phyloP scores from a whole-genome alignment of 352 stramenopile genomes.

The Pythium insidiosum region DNA sequence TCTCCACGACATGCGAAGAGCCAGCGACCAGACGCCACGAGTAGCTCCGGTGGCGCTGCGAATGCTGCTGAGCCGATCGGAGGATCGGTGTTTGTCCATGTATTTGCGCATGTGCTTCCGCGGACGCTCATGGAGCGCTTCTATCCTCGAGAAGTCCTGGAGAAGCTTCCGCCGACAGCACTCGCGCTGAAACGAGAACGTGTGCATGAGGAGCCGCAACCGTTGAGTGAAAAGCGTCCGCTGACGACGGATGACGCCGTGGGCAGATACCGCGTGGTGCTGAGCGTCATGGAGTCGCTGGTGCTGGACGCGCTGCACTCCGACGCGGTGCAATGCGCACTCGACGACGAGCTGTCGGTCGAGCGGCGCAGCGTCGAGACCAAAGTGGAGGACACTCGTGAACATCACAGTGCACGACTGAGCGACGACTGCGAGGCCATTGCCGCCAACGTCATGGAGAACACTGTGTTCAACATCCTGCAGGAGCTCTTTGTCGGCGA shows the following conservation, averaged over 20 bases:
- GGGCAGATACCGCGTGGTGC: too few relatives aligned
- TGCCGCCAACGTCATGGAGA: slow-evolving; percentile 52
- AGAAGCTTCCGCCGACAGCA: slow-evolving; percentile 22
- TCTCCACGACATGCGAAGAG: slow-evolving; percentile 8
- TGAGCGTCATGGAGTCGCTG: slow-evolving; percentile 49
- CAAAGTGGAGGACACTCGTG: slow-evolving; percentile 6
- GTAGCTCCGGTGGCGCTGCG: neutral
- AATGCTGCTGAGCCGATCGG: neutral
- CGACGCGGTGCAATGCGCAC: slow-evolving; percentile 29
- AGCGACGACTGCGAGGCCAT: slow-evolving; percentile 65
- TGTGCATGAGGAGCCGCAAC: too few relatives aligned
- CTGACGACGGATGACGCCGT: too few relatives aligned
- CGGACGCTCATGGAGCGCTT: slow-evolving; percentile 35
- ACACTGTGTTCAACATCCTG: slow-evolving; percentile 74
- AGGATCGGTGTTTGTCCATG: slow-evolving; percentile 31
- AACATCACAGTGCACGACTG: slow-evolving; percentile 21
- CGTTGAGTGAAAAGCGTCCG: too few relatives aligned
- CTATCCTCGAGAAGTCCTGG: slow-evolving; percentile 27
- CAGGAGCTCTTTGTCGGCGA: slow-evolving; percentile 80
- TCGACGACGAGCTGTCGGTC: slow-evolving; percentile 24
- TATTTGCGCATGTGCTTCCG: slow-evolving; percentile 55
- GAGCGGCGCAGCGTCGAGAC: neutral
- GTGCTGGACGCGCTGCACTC: slow-evolving; percentile 51
- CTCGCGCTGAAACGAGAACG: neutral
- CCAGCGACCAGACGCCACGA: neutral